Conservation (phyloP, 2,329 filamentous ascomycete genomes). For the Coniella vitis region DNA sequence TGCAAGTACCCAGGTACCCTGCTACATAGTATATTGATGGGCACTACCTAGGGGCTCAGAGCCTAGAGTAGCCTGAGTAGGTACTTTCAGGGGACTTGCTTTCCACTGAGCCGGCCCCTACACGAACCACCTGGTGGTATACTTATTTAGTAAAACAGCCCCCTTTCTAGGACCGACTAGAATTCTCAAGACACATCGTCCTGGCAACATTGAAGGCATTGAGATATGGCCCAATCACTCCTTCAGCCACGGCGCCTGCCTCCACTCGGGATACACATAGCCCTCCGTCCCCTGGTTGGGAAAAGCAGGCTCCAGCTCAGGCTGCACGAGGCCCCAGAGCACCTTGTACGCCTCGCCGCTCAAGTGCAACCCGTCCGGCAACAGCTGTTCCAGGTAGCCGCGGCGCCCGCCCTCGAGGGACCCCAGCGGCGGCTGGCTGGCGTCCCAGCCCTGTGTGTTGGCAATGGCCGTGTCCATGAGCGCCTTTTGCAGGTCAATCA, state of each 20-base stretch:
- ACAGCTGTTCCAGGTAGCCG: constrained; percentile 43
- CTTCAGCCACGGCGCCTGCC: constrained; percentile 21
- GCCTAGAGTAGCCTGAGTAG: no score
- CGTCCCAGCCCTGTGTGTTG: constrained; percentile 50
- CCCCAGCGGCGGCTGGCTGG: constrained; percentile 35
- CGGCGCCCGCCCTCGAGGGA: constrained; percentile 44
- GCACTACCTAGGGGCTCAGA: no score
- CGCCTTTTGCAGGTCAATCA: constrained; percentile 74
- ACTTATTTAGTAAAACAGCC: no score
- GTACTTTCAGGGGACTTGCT: no score
- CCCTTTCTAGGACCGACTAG: no score
- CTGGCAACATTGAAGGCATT: no score
- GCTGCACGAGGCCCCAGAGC: constrained; percentile 41
- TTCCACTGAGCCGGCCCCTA: no score
- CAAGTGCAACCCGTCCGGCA: constrained; percentile 55
- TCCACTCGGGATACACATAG: constrained; percentile 43
- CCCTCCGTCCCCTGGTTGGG: constrained; percentile 29
- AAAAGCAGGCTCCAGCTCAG: constrained; percentile 42
- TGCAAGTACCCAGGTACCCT: no score
- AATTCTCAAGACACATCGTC: no score
- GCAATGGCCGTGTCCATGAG: constrained; percentile 65
- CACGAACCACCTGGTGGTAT: no score
- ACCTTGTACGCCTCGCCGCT: constrained; percentile 46
- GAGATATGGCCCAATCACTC: no score
- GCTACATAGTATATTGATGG: no score